Evolutionary conservation across 2,329 filamentous ascomycete genomes (phyloP).

Genomic region (Xylogone sp.): DNA sequence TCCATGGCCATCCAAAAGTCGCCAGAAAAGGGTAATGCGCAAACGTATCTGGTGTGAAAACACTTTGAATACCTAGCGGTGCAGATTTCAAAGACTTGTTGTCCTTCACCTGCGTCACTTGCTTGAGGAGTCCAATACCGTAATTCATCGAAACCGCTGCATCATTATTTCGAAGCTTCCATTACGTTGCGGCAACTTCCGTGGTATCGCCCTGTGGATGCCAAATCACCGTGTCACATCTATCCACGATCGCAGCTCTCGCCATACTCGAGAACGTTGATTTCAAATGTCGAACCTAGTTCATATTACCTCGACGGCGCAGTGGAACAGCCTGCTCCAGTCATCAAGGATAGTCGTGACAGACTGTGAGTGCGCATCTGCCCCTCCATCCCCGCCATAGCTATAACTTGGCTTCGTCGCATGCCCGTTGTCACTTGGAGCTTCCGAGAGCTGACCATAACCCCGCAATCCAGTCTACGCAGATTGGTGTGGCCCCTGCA

Average conservation of each 20-base stretch:
- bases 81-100: too few species aligned
- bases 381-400: conserved; percentile 25
- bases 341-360: conserved; percentile 77
- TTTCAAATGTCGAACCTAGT: conserved; percentile 30
- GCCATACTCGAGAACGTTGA: not conserved
- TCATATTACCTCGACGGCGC: conserved; percentile 50
- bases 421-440: not conserved
- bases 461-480: conserved; percentile 66
- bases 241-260: not conserved
- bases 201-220: not conserved
- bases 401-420: not conserved
- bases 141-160: too few species aligned
- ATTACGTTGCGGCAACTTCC: not conserved
- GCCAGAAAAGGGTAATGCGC: too few species aligned
- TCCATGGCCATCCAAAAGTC: too few species aligned
- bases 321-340: conserved; percentile 66
- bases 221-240: not conserved
- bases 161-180: too few species aligned
- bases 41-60: too few species aligned
- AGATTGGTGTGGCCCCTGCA: conserved; percentile 91
- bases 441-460: conserved; percentile 8
- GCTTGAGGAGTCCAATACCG: too few species aligned
- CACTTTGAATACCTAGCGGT: too few species aligned
- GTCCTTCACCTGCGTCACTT: too few species aligned
- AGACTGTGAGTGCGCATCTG: conserved; percentile 65